These are phyloP conservation scores for Naganishia liquefaciens DNA, from an alignment of 1,284 basidiomycete genomes.

Conservation along the genomic window DNA sequence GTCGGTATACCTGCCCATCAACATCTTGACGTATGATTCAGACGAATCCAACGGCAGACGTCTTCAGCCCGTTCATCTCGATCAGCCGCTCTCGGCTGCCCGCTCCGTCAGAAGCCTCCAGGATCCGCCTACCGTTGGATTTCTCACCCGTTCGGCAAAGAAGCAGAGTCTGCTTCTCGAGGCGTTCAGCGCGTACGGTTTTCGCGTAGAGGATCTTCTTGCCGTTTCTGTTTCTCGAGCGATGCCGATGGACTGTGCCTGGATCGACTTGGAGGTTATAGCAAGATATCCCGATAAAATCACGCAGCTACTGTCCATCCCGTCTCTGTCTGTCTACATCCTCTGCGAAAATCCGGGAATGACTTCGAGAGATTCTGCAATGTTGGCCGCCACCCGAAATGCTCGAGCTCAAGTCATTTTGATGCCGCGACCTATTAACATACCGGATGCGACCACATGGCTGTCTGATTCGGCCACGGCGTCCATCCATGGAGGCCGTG, in stretches of 20 bases:
- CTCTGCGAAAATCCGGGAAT: slow-evolving; percentile 9
- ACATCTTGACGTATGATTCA: not conserved
- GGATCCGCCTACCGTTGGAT: not conserved
- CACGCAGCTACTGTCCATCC: slow-evolving; percentile 7
- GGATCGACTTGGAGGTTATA: slow-evolving; percentile 10
- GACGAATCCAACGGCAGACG: slow-evolving; percentile 1
- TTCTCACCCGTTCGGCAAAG: slow-evolving; percentile 13
- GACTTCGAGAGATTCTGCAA: not conserved
- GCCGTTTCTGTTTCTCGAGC: not conserved
- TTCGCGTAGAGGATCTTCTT: slow-evolving; percentile 16
- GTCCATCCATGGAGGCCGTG: not conserved
- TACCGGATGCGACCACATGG: slow-evolving; percentile 14
- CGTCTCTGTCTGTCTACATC: slow-evolving; percentile 9
- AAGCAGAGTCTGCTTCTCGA: slow-evolving; percentile 21
- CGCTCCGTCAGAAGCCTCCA: slow-evolving; percentile 2
- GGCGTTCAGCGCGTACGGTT: slow-evolving; percentile 16
- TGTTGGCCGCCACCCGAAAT: not conserved
- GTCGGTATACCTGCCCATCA: slow-evolving; percentile 20
- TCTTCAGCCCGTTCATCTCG: slow-evolving; percentile 13
- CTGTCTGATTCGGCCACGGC: not conserved
- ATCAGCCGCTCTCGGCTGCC: slow-evolving; percentile 9
- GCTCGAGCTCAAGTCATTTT: slow-evolving; percentile 12
- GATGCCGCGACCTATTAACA: slow-evolving; percentile 23
- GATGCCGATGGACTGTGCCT: slow-evolving; percentile 8
- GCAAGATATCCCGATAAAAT: slow-evolving; percentile 11